These are phyloP conservation scores for Phaseolus coccineus DNA, from an alignment of 331 rosid genomes.

Conservation along the genomic window DNA sequence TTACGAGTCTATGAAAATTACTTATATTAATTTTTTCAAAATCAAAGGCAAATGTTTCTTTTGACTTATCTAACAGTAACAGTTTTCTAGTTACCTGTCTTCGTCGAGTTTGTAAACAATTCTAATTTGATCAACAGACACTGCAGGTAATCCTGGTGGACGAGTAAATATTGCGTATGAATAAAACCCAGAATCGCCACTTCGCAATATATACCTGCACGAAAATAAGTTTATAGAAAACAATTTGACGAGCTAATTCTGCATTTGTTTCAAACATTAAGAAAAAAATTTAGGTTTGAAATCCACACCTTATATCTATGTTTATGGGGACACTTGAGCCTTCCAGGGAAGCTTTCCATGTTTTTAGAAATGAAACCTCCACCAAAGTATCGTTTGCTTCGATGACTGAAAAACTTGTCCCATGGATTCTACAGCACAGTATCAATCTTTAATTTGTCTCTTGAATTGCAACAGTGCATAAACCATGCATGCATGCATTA, in stretches of 20 bases:
- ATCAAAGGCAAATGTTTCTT: not conserved
- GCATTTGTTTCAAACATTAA: not conserved
- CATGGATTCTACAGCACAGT: conserved; percentile 50
- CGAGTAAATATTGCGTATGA: conserved; percentile 67
- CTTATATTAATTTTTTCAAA: too few relatives aligned
- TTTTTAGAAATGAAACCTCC: conserved; percentile 74
- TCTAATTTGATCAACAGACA: conserved; percentile 62
- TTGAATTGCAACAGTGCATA: not conserved
- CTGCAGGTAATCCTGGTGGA: conserved; percentile 57
- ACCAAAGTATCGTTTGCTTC: conserved; percentile 42
- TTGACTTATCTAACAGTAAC: not conserved
- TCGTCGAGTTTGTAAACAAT: conserved; percentile 60
- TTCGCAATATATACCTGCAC: conserved; percentile 67
- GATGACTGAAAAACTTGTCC: conserved; percentile 54
- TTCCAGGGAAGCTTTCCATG: conserved; percentile 52
- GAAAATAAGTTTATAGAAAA: not conserved
- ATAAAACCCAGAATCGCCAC: conserved; percentile 72
- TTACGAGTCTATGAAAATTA: too few relatives aligned
- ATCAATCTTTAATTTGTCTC: not conserved
- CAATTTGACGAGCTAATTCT: not conserved
- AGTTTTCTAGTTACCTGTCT: conserved; percentile 48
- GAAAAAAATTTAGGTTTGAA: not conserved
- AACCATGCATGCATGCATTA: not conserved
- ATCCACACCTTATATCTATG: conserved; percentile 80
- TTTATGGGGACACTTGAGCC: conserved; percentile 52